Evolutionary conservation across 2,329 filamentous ascomycete genomes (phyloP).

Genomic region (Gnomoniopsis sp.): DNA sequence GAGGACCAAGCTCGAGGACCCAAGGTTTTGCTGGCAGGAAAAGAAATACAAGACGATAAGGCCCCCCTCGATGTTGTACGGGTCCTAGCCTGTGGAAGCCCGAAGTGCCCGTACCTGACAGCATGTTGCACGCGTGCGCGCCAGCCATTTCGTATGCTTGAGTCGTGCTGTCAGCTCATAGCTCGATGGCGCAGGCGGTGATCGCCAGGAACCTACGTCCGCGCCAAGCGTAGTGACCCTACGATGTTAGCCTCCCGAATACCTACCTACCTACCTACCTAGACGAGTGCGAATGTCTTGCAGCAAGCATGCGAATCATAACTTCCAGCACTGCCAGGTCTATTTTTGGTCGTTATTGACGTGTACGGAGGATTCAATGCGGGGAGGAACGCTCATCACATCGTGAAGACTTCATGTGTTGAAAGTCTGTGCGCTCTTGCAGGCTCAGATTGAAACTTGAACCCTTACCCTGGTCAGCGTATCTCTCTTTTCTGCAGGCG

Average conservation of each 20-base stretch:
- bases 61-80: no score
- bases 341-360: neutral
- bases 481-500: neutral
- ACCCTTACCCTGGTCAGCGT: neutral
- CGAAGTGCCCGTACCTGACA: no score
- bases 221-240: neutral
- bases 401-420: neutral
- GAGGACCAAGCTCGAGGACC: neutral
- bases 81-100: no score
- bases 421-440: neutral
- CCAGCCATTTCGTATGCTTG: no score
- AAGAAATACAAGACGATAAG: neutral
- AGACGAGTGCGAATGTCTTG: neutral
- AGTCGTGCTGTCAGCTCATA: no score
- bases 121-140: no score
- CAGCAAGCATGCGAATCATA: neutral
- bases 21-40: neutral
- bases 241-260: neutral
- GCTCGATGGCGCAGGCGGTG: no score
- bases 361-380: neutral
- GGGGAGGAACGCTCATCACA: neutral
- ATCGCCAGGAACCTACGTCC: neutral
- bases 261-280: neutral
- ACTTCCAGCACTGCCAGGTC: neutral
- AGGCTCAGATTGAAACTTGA: neutral